These are phyloP conservation scores for Citrullus amarus DNA, from an alignment of 306 rosid species.

Conservation along the genomic window DNA sequence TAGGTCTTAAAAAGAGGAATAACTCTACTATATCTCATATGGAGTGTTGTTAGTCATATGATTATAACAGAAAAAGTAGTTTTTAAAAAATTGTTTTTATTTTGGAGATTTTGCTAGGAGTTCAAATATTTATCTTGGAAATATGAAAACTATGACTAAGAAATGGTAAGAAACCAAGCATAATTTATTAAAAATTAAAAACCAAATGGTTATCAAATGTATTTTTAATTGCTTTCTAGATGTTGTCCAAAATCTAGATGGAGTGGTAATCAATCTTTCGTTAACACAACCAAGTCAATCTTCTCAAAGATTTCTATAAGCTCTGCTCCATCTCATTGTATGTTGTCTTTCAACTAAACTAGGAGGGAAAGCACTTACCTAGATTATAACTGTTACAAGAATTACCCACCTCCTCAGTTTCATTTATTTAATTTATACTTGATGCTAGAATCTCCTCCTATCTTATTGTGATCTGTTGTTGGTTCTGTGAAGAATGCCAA, in stretches of 20 bases:
- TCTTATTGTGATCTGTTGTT: background rate
- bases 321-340: background rate
- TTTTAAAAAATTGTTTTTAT: no score
- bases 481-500: slow-evolving; percentile 42
- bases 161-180: background rate
- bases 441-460: background rate
- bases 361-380: background rate
- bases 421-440: background rate
- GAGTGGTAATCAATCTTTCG: background rate
- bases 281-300: background rate
- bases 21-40: no score
- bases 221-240: background rate
- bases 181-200: no score
- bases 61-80: no score
- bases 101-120: no score
- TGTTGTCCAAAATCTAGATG: background rate
- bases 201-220: background rate
- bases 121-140: no score
- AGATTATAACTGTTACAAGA: background rate
- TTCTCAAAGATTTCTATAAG: background rate
- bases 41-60: no score
- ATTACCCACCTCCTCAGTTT: background rate
- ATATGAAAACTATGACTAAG: no score
- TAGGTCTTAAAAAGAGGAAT: no score
- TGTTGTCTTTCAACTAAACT: background rate